Evolutionary conservation across 805 yeast species (phyloP).

Genomic region (Tanozyma kutaoensis): DNA sequence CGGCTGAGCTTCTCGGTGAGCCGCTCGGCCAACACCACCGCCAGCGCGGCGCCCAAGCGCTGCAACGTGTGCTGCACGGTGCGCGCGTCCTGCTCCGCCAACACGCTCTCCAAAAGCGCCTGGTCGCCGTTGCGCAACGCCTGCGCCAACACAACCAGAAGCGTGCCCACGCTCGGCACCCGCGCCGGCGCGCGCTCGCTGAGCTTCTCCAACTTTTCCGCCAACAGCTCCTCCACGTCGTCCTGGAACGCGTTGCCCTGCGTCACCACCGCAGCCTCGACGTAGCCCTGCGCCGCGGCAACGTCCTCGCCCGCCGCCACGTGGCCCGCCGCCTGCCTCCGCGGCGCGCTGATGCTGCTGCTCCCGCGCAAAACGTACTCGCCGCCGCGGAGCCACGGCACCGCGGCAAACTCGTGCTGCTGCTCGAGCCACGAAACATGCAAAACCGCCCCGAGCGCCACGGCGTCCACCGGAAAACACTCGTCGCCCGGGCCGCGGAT

Average conservation of each 20-base stretch:
- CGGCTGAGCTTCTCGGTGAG: slow-evolving; percentile 41
- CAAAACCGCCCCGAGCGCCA: slow-evolving; percentile 9
- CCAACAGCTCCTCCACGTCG: slow-evolving; percentile 40
- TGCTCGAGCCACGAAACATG: slow-evolving; percentile 46
- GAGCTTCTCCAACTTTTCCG: slow-evolving; percentile 36
- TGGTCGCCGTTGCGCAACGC: slow-evolving; percentile 83
- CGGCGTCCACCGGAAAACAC: slow-evolving; percentile 11
- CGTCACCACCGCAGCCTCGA: slow-evolving; percentile 53
- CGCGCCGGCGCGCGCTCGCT: no score
- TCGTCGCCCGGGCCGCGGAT: no score
- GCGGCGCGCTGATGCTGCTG: slow-evolving; percentile 18
- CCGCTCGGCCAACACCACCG: slow-evolving; percentile 36
- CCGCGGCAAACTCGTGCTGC: slow-evolving; percentile 40
- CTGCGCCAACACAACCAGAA: slow-evolving; percentile 76
- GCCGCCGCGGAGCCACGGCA: slow-evolving; percentile 31
- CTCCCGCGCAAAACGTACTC: slow-evolving; percentile 13
- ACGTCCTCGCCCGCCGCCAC: slow-evolving; percentile 35
- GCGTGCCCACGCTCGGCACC: no score
- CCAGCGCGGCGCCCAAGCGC: slow-evolving; percentile 34
- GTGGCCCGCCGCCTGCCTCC: slow-evolving; percentile 29
- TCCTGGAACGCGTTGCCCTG: no score
- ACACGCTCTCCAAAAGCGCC: slow-evolving; percentile 71
- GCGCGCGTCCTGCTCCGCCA: slow-evolving; percentile 38
- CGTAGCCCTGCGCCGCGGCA: slow-evolving; percentile 41
- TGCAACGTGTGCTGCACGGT: slow-evolving; percentile 37